Percentiles rank a stretch among this genome's conserved stretches.
Conservation (phyloP, 352 stramenopile species). For the Phytophthora pini region DNA sequence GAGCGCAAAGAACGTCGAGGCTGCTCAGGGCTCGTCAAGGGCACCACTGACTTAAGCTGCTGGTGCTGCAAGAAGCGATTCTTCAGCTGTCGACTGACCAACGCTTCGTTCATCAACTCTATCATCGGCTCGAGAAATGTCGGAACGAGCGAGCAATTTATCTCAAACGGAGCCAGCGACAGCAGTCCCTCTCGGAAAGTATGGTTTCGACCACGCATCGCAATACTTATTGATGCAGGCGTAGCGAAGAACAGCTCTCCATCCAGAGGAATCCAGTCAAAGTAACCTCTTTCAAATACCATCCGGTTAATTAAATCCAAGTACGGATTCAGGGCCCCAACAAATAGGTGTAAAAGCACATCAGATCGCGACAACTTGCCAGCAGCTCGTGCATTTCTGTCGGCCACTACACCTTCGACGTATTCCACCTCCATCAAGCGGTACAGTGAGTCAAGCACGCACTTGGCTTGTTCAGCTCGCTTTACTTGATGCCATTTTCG, state of each 20-base stretch:
- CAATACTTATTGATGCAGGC: slow-evolving; percentile 12
- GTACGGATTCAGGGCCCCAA: slow-evolving; percentile 52
- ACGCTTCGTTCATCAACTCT: slow-evolving; percentile 47
- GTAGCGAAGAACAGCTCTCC: slow-evolving; percentile 63
- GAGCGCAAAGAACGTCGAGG: slow-evolving; percentile 13
- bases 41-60: slow-evolving; percentile 2
- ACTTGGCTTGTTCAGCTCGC: slow-evolving; percentile 47
- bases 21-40: slow-evolving; percentile 7
- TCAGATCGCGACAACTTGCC: slow-evolving; percentile 45
- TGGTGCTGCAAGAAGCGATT: slow-evolving; percentile 63
- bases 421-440: slow-evolving; percentile 45
- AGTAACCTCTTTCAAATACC: slow-evolving; percentile 57
- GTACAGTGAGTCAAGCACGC: slow-evolving; percentile 54
- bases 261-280: slow-evolving; percentile 47
- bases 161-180: slow-evolving; percentile 51
- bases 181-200: slow-evolving; percentile 53
- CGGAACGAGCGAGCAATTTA: slow-evolving; percentile 45
- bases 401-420: slow-evolving; percentile 37
- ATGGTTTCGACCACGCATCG: slow-evolving; percentile 27
- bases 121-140: slow-evolving; percentile 48
- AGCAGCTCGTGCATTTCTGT: slow-evolving; percentile 1
- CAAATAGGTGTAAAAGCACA: slow-evolving; percentile 56
- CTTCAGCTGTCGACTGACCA: slow-evolving; percentile 72
- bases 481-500: slow-evolving; percentile 36
- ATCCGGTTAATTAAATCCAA: slow-evolving; percentile 54